Percentiles rank a stretch among this genome's conserved stretches.
Conservation (phyloP, 2,329 filamentous ascomycete species). For the Fusarium pseudograminearum region DNA sequence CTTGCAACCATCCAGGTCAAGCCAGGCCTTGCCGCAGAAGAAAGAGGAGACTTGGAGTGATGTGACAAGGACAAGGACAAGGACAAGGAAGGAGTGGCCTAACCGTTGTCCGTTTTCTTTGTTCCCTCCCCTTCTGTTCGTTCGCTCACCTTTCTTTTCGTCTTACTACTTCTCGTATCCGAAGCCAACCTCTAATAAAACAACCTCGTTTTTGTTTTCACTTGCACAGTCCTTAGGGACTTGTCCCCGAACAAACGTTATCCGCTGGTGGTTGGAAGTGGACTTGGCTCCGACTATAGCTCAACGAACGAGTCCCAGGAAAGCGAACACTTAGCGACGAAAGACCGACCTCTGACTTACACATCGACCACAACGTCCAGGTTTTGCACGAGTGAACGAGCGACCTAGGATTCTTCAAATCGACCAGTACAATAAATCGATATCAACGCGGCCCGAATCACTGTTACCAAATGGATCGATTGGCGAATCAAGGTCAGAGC, state of each 20-base stretch:
- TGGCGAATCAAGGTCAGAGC: constrained; percentile 10
- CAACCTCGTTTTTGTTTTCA: constrained; percentile 11
- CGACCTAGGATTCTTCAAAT: background rate
- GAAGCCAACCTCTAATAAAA: background rate
- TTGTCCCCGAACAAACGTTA: constrained; percentile 12
- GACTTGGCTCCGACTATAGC: background rate
- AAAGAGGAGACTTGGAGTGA: constrained; percentile 21
- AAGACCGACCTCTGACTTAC: background rate
- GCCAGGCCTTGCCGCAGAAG: constrained; percentile 38
- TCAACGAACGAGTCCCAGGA: constrained; percentile 2
- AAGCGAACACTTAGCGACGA: constrained; percentile 17
- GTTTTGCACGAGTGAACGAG: background rate
- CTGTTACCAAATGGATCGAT: constrained; percentile 23
- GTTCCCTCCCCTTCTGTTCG: constrained; percentile 22
- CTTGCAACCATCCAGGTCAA: constrained; percentile 32
- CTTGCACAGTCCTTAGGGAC: constrained; percentile 22
- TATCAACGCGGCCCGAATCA: background rate
- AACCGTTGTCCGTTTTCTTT: constrained; percentile 31
- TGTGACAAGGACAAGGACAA: constrained; percentile 15
- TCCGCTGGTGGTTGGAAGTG: constrained; percentile 2
- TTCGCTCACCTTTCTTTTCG: constrained; percentile 1
- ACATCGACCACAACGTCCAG: background rate
- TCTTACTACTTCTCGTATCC: constrained; percentile 14
- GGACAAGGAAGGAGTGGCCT: background rate
- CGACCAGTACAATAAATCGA: background rate